These are phyloP conservation scores for Polygonum maritimum DNA, from an alignment of 148 eudicot genomes.

Conservation along the genomic window DNA sequence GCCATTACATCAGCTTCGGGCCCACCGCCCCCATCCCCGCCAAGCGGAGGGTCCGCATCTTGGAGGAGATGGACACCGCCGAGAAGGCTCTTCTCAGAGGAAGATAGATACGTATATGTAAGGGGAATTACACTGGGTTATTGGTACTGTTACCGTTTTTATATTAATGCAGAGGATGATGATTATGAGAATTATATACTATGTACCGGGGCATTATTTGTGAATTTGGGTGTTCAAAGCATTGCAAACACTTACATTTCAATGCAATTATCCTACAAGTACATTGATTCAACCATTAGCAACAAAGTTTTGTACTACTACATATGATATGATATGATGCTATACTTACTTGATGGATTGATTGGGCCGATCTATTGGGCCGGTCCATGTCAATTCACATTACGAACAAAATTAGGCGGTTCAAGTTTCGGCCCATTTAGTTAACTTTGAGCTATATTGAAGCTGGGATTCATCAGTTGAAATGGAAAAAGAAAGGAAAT, in stretches of 20 bases:
- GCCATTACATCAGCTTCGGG: slow-evolving; percentile 69
- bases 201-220: slow-evolving; percentile 7
- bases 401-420: neutral
- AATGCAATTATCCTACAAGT: neutral
- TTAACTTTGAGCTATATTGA: neutral
- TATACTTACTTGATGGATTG: too few species aligned
- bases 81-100: slow-evolving; percentile 85
- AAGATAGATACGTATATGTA: slow-evolving; percentile 25
- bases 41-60: slow-evolving; percentile 45
- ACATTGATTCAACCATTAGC: too few species aligned
- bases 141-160: neutral
- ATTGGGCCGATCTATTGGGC: neutral
- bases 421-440: neutral
- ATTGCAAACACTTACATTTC: neutral
- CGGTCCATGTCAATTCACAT: too few species aligned
- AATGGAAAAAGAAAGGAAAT: too few species aligned
- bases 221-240: neutral
- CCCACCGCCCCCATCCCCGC: slow-evolving; percentile 16
- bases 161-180: neutral
- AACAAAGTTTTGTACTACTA: too few species aligned
- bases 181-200: neutral
- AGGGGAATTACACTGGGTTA: too few species aligned
- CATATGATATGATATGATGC: too few species aligned
- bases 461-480: neutral
- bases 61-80: slow-evolving; percentile 88